These are phyloP conservation scores for Rhexocercosporidium sp. DNA, from an alignment of 2,329 filamentous ascomycete genomes.

Conservation along the genomic window DNA sequence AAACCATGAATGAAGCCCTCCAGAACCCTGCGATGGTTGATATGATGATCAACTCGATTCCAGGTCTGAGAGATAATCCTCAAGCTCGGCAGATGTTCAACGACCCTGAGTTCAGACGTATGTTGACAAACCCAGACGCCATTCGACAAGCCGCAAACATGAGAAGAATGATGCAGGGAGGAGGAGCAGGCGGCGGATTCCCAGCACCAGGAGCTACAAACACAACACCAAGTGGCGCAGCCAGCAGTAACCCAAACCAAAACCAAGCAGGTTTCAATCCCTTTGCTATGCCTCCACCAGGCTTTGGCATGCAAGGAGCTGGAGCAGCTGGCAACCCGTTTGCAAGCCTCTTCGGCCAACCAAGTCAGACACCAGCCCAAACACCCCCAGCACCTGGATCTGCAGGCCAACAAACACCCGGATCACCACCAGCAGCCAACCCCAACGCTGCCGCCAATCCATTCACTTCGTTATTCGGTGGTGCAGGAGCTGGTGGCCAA, in stretches of 20 bases:
- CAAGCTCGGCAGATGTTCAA: constrained; percentile 84
- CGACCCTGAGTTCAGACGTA: constrained; percentile 84
- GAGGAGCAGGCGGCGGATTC: constrained; percentile 64
- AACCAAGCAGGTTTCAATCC: constrained; percentile 38
- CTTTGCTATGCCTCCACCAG: constrained; percentile 44
- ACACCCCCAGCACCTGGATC: constrained; percentile 41
- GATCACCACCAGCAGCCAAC: constrained; percentile 40
- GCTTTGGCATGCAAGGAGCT: constrained; percentile 38
- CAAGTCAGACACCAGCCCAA: constrained; percentile 38
- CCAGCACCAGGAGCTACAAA: constrained; percentile 92
- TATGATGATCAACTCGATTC: constrained; percentile 92
- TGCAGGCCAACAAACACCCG: constrained; percentile 40
- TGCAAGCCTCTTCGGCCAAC: constrained; percentile 58
- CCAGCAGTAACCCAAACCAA: constrained; percentile 37
- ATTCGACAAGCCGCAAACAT: constrained; percentile 83
- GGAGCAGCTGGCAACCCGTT: constrained; percentile 61
- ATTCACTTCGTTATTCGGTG: constrained; percentile 67
- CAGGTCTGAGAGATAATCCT: constrained; percentile 74
- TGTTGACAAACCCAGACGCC: constrained; percentile 90
- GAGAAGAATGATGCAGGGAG: constrained; percentile 68
- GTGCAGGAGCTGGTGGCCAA: constrained; percentile 36
- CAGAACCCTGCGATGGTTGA: constrained; percentile 95
- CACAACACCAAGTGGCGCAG: constrained; percentile 65
- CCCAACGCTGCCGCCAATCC: constrained; percentile 60
- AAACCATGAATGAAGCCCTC: constrained; percentile 91